Evolutionary conservation across 345 rosid species (phyloP), one percentile per base, ranked within the genome.

Genomic region (Rhodamnia rubescens): DNA sequence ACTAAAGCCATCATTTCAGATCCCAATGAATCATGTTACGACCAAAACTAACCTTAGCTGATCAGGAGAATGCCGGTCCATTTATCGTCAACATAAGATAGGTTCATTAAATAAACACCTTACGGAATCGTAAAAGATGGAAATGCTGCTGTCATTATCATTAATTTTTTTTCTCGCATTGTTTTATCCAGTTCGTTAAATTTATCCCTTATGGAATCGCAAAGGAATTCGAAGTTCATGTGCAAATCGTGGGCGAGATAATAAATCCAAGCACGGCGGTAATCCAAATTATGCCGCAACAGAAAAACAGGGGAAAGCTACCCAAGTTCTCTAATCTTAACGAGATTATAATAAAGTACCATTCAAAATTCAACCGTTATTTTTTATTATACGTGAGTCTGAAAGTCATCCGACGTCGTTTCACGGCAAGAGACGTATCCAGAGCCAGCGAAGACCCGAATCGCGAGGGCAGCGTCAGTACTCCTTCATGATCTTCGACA

Each of bases 401-500:
- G 42, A 29, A 7, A 21, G 14, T 29, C 42, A 64, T 64, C 11
- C 42, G 42, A 64, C 75, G 75, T 64, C 75, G 42, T 64, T 3
- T 64, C 80, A 18, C 80, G 47, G 21, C 78, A 2, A 9, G 6
- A 18, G 78, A 18, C 47, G 4, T 26, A 4, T 7, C 75, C 22
- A 16, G 44, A 36, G 40, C 40, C 14, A 8, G 75, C 75, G 44
- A 64, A 9, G 75, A 64, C 75, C 7, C 44, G 44, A 64, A 32
- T 20, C 44, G 44, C 44, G 75, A 64, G 78, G 6, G 40, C 26
- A 9, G 22, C 91, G 92, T 95, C 95, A 95, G 81, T 94, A 91
- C 75, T 95, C 97, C 89, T 89, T 93, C 78, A 89, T 92, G 74
- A 95, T 94, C 92, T 91, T 95, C 9, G 91, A 90, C 84, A 93